Evolutionary conservation across 306 rosid species (phyloP).

Genomic region (Heteromeles arbutifolia): DNA sequence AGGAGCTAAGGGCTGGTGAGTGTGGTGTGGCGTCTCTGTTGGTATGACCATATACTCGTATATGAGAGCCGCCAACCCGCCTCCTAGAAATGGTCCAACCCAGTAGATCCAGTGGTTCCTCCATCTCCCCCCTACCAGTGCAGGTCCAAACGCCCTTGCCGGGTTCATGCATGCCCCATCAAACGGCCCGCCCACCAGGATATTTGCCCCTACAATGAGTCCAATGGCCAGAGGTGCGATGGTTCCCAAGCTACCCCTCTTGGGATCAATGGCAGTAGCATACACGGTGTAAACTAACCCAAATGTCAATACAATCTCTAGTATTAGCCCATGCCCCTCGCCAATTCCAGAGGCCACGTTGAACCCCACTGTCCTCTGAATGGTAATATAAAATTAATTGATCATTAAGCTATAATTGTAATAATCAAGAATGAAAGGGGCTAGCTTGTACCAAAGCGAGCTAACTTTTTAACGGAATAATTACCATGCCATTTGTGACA

Average conservation of each 20-base stretch:
- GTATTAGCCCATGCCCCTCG: constrained; percentile 44
- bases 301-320: constrained; percentile 76
- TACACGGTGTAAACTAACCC: constrained; percentile 69
- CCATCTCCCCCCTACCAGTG: constrained; percentile 94
- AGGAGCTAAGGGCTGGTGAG: constrained; percentile 90
- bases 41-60: constrained; percentile 82
- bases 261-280: constrained; percentile 90
- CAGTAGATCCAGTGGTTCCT: constrained; percentile 83
- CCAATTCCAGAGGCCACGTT: constrained; percentile 46
- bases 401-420: neutral
- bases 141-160: constrained; percentile 88
- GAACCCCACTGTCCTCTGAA: constrained; percentile 70
- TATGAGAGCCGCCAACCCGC: constrained; percentile 65
- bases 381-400: neutral
- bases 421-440: too few species aligned
- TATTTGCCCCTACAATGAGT: constrained; percentile 75
- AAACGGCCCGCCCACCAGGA: constrained; percentile 79
- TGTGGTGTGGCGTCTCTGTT: constrained; percentile 49
- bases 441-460: too few species aligned
- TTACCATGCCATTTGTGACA: constrained; percentile 78
- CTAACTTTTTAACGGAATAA: neutral
- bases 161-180: constrained; percentile 98
- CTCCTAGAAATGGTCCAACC: constrained; percentile 87
- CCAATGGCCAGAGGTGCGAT: constrained; percentile 82
- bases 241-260: constrained; percentile 57